phyloP scores from a whole-genome alignment of 495 filamentous ascomycete species.

The Penicillium turbatum region DNA sequence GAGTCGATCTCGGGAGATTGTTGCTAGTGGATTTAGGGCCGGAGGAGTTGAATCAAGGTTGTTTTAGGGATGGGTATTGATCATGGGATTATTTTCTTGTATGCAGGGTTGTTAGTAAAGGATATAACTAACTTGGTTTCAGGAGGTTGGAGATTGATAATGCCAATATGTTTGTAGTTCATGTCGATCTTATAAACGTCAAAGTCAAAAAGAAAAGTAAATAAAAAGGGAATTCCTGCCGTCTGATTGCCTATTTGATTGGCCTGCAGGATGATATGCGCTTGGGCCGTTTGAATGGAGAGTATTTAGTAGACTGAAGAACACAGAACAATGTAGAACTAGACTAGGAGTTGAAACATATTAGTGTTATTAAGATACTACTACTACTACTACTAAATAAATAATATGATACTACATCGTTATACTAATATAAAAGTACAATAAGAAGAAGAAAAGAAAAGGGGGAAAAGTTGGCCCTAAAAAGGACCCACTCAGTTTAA shows the following conservation, averaged over 20 bases:
- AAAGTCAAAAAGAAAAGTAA: not conserved
- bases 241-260: constrained; percentile 4
- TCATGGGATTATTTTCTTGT: no score
- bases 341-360: no score
- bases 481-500: not conserved
- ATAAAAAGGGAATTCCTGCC: not conserved
- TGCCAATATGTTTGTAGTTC: no score
- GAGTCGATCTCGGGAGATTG: constrained; percentile 14
- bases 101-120: no score
- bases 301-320: no score
- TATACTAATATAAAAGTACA: no score
- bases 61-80: not conserved
- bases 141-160: not conserved
- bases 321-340: no score
- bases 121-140: no score
- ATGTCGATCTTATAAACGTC: no score
- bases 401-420: no score
- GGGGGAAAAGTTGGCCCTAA: not conserved
- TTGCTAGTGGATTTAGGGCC: not conserved
- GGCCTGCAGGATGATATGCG: constrained; percentile 4
- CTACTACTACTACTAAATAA: no score
- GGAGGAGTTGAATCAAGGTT: not conserved
- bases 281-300: constrained; percentile 3
- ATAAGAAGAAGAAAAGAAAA: not conserved
- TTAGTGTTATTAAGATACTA: no score